Conservation (phyloP, 768 basidiomycete genomes). For the Mycena floridula region DNA sequence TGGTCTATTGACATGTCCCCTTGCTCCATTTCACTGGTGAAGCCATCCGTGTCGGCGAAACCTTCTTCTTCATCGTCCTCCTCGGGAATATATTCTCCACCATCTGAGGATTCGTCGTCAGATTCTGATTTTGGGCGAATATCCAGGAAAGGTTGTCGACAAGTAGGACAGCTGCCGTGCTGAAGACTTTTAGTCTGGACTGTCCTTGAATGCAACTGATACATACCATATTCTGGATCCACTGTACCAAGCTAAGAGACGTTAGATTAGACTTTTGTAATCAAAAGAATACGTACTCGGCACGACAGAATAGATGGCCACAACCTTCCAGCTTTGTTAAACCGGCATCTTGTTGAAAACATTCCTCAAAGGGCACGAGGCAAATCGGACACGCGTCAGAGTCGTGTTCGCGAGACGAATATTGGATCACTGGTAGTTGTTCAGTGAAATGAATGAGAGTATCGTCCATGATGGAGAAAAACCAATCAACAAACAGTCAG, state of each 20-base stretch:
- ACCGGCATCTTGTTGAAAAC: slow-evolving; percentile 19
- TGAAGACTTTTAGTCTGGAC: slow-evolving; percentile 15
- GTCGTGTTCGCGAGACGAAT: too few relatives aligned
- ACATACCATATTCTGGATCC: slow-evolving; percentile 54
- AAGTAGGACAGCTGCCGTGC: slow-evolving; percentile 72
- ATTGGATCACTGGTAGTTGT: too few relatives aligned
- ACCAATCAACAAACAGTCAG: too few relatives aligned
- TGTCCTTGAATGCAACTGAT: background rate
- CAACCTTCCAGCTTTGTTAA: slow-evolving; percentile 55
- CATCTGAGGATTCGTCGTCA: slow-evolving; percentile 63
- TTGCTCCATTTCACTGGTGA: slow-evolving; percentile 29
- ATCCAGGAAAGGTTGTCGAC: slow-evolving; percentile 53
- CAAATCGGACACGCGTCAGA: slow-evolving; percentile 67
- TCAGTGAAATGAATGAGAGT: too few relatives aligned
- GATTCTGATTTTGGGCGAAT: slow-evolving; percentile 43
- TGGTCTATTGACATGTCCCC: slow-evolving; percentile 30
- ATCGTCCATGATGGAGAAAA: too few relatives aligned
- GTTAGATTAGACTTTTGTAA: slow-evolving; percentile 3
- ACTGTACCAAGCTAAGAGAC: slow-evolving; percentile 47
- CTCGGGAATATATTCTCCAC: slow-evolving; percentile 52
- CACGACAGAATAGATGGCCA: slow-evolving; percentile 62
- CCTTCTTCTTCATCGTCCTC: slow-evolving; percentile 47
- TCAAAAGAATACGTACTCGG: slow-evolving; percentile 41
- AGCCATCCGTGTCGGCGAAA: slow-evolving; percentile 37
- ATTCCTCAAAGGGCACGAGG: slow-evolving; percentile 39